phyloP scores from a whole-genome alignment of 2,329 filamentous ascomycete genomes.

The Didymella pomorum region DNA sequence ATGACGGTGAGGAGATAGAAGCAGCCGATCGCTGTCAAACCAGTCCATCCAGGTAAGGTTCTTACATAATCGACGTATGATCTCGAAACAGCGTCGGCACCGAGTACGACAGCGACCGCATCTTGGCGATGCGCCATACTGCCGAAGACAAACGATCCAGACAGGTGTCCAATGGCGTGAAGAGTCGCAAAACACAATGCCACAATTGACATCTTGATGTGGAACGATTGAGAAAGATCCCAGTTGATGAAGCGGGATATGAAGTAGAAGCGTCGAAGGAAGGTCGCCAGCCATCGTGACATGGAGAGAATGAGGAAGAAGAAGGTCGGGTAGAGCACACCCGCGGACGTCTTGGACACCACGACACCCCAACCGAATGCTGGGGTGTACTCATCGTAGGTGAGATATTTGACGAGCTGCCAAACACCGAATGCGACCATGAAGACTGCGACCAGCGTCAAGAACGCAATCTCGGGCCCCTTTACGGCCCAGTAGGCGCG shows the following conservation, averaged over 20 bases:
- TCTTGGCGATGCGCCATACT: slow-evolving; percentile 57
- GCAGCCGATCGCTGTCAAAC: slow-evolving; percentile 58
- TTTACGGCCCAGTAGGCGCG: slow-evolving; percentile 65
- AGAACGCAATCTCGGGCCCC: slow-evolving; percentile 61
- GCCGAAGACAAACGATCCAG: slow-evolving; percentile 62
- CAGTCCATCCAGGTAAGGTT: slow-evolving; percentile 60
- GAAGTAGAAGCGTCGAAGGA: slow-evolving; percentile 60
- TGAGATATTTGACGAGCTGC: slow-evolving; percentile 64
- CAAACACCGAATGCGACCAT: slow-evolving; percentile 63
- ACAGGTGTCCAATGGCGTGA: slow-evolving; percentile 64
- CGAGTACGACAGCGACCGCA: slow-evolving; percentile 56
- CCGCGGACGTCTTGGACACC: slow-evolving; percentile 63
- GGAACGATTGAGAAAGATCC: slow-evolving; percentile 64
- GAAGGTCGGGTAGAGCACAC: slow-evolving; percentile 64
- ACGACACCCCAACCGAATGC: slow-evolving; percentile 66
- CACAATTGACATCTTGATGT: slow-evolving; percentile 62
- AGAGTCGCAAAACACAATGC: slow-evolving; percentile 61
- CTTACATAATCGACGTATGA: slow-evolving; percentile 59
- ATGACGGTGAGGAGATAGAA: slow-evolving; percentile 61
- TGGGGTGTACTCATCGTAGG: slow-evolving; percentile 54
- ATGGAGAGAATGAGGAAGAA: slow-evolving; percentile 67
- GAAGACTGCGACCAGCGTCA: slow-evolving; percentile 57
- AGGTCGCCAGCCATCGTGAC: slow-evolving; percentile 65
- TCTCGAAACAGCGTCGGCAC: slow-evolving; percentile 54
- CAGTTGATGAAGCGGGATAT: slow-evolving; percentile 65